Conservation (phyloP, 768 basidiomycete species). For the Lentinula edodes region DNA sequence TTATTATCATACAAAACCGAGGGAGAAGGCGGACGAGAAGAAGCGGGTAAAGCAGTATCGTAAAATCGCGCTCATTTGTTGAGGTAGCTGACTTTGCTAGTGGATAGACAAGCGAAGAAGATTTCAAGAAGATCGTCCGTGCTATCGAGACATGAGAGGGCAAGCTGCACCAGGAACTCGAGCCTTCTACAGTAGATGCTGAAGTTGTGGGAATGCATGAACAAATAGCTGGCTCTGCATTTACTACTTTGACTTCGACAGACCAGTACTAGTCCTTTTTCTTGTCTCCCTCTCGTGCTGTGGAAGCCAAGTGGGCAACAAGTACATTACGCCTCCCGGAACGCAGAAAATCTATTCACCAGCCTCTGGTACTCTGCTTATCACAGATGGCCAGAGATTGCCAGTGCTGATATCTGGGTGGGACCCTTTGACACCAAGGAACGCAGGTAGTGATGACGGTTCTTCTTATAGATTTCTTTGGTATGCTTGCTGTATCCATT, state of each 20-base stretch:
- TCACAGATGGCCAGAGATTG: slow-evolving; percentile 10
- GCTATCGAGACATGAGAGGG: slow-evolving; percentile 41
- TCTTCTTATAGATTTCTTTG: background rate
- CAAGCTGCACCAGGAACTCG: slow-evolving; percentile 26
- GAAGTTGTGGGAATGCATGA: slow-evolving; percentile 9
- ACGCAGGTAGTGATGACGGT: background rate
- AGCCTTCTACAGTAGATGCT: slow-evolving; percentile 21
- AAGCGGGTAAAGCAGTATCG: slow-evolving; percentile 47
- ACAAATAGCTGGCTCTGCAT: background rate
- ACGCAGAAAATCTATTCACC: slow-evolving; percentile 59
- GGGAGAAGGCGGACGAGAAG: slow-evolving; percentile 51
- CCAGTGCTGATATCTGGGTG: slow-evolving; percentile 28
- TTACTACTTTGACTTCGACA: background rate
- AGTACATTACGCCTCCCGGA: slow-evolving; percentile 37
- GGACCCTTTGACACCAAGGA: slow-evolving; percentile 26
- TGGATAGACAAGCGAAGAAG: slow-evolving; percentile 54
- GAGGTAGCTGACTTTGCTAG: slow-evolving; percentile 47
- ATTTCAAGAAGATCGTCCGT: slow-evolving; percentile 49
- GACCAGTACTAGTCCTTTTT: too few species aligned
- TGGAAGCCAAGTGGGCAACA: background rate
- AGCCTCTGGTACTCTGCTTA: slow-evolving; percentile 40
- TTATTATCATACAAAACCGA: slow-evolving; percentile 45
- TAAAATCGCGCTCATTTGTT: slow-evolving; percentile 58
- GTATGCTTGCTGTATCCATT: too few species aligned
- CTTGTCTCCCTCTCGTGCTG: background rate